Percentiles rank a stretch among this genome's conserved stretches.
Evolutionary conservation across 257 asterid genomes (phyloP).

Genomic region (Solanum sitiens): DNA sequence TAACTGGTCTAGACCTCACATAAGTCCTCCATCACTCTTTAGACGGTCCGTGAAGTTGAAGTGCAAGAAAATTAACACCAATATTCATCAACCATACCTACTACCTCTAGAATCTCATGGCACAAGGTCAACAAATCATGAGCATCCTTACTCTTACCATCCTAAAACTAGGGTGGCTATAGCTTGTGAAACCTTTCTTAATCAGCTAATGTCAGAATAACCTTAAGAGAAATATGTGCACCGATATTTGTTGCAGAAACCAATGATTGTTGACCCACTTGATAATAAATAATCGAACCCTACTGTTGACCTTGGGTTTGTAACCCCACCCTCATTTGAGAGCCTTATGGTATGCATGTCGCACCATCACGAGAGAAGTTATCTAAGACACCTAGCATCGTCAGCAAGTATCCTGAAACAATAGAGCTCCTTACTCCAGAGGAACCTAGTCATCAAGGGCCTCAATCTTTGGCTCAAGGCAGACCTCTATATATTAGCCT

Average conservation of each 20-base stretch:
- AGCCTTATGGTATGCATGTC: background rate
- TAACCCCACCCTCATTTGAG: background rate
- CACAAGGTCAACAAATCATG: background rate
- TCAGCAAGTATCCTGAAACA: background rate
- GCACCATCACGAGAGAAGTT: background rate
- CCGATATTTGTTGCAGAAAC: background rate
- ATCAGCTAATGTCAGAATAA: too few species aligned
- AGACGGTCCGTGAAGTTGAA: background rate
- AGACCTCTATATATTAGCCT: background rate
- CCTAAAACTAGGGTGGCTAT: background rate
- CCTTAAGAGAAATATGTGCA: background rate
- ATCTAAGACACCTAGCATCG: background rate
- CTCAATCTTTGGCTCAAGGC: background rate
- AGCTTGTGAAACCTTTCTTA: background rate
- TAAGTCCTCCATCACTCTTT: background rate
- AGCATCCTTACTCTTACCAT: background rate
- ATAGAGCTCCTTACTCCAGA: background rate
- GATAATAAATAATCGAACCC: background rate
- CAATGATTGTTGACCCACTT: background rate
- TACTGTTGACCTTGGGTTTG: background rate
- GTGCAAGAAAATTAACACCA: background rate
- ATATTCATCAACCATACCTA: background rate
- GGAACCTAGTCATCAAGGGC: background rate
- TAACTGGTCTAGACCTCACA: background rate
- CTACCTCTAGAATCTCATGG: background rate